These are phyloP conservation scores for Prunus kanzakura DNA, from an alignment of 306 rosid species.

Conservation along the genomic window DNA sequence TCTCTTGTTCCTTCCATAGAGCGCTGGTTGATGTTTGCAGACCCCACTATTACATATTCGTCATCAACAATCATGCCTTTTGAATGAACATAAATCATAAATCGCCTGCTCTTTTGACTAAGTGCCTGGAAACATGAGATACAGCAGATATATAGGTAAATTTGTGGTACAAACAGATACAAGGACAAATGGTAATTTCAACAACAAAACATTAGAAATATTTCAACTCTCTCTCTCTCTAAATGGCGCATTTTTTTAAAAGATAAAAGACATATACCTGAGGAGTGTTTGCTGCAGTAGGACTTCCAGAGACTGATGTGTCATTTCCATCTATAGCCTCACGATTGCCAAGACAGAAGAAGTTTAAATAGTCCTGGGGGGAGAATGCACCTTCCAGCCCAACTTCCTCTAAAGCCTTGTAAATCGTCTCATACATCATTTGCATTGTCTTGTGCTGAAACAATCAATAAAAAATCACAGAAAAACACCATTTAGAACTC, in stretches of 20 bases:
- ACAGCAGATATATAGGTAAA: slow-evolving; percentile 13
- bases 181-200: slow-evolving; percentile 1
- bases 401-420: slow-evolving; percentile 79
- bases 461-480: slow-evolving; percentile 8
- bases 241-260: neutral
- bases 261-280: slow-evolving; percentile 42
- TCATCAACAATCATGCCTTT: slow-evolving; percentile 98
- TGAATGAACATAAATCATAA: slow-evolving; percentile 97
- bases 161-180: neutral
- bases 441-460: slow-evolving; percentile 94
- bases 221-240: neutral
- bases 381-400: slow-evolving; percentile 77
- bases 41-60: slow-evolving; percentile 84
- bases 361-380: slow-evolving; percentile 93
- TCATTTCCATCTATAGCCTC: slow-evolving; percentile 56
- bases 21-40: slow-evolving; percentile 98
- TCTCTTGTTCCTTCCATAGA: slow-evolving; percentile 99
- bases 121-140: slow-evolving; percentile 54
- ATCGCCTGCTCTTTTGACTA: slow-evolving; percentile 67
- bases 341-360: slow-evolving; percentile 95
- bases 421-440: slow-evolving; percentile 92
- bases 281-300: slow-evolving; percentile 67
- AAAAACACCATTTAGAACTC: slow-evolving; percentile 13
- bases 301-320: slow-evolving; percentile 38
- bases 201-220: neutral